Evolutionary conservation across 2,329 filamentous ascomycete species (phyloP), one percentile per base, ranked within the genome.

Genomic region (Magnaporthiopsis poae): DNA sequence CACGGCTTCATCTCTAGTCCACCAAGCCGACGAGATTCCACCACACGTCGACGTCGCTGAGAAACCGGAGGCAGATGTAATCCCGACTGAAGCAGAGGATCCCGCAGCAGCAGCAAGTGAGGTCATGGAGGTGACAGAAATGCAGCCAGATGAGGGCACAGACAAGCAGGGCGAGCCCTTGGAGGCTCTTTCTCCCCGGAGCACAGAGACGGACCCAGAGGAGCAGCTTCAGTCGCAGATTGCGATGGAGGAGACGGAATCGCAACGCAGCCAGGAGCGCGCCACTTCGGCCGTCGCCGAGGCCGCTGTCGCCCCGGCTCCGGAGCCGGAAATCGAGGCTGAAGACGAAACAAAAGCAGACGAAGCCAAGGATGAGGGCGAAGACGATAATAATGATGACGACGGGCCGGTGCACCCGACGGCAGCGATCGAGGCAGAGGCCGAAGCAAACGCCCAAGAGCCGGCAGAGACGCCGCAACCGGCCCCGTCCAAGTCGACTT

Each of bases 401-500:
- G 62, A 60, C 5, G 29, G 62, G n/a, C n/a, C 59, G 25, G 60
- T 13, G 15, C 62, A 62, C n/a, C 29, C 39, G 2, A 36, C 31
- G 61, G 52, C 31, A 61, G 52, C 56, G 15, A 65, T 65, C 21
- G 65, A 66, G n/a, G 69, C 66, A 46, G 61, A 15, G 8, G 61
- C 62, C 60, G n/a, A 64, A 60, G 29, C 69, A 67, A 59, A 52
- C 64, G 60, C 64, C 66, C n/a, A 70, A 67, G 35, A 67, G 27
- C 56, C 62, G 15, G 62, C 63, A n/a, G 69, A 71, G 64, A 66
- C 39, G 29, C 21, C 63, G 74, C 69, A 73, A 12, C 29, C 60
- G 13, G 9, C 46, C 77, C 52, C 64, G 72, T 74, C 68, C 74
- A 78, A 68, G 73, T 77, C 59, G 74, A 79, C 33, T 74, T 80